Evolutionary conservation across 2,329 filamentous ascomycete genomes (phyloP).

Genomic region (Pseudofabraea citricarpa): DNA sequence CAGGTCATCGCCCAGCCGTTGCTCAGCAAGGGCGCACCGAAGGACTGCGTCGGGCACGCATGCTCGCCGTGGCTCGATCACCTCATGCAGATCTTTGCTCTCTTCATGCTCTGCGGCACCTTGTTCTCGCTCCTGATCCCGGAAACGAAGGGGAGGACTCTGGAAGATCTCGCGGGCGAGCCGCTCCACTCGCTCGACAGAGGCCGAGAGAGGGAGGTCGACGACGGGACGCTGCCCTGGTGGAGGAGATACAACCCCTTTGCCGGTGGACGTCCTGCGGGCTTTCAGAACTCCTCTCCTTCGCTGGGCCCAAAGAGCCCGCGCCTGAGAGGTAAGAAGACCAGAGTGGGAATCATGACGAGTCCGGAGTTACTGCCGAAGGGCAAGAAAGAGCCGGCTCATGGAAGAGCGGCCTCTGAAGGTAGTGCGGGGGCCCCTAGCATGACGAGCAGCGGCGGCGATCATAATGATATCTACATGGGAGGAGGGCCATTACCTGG

Average conservation of each 20-base stretch:
- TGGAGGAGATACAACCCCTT: conserved; percentile 5
- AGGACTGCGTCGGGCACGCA: conserved; percentile 40
- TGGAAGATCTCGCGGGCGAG: conserved; percentile 68
- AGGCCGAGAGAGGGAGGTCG: no score
- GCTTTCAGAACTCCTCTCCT: background rate
- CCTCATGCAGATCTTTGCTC: conserved; percentile 71
- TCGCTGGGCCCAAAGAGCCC: background rate
- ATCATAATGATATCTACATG: conserved; percentile 12
- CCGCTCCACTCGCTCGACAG: background rate
- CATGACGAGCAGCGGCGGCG: conserved; percentile 4
- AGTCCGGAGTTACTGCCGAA: conserved; percentile 3
- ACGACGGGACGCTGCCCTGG: no score
- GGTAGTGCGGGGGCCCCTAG: conserved; percentile 7
- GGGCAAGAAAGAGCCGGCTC: no score
- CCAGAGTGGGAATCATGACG: background rate
- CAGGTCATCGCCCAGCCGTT: conserved; percentile 62
- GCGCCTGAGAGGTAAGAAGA: background rate
- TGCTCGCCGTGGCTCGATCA: conserved; percentile 62
- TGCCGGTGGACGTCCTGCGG: background rate
- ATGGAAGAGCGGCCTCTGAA: no score
- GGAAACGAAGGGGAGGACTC: conserved; percentile 69
- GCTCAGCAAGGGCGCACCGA: conserved; percentile 49
- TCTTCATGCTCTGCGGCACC: conserved; percentile 74
- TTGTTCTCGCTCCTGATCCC: conserved; percentile 68
- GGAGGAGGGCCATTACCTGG: conserved; percentile 13